phyloP scores from a whole-genome alignment of 2,329 filamentous ascomycete genomes.

The Simplicillium aogashimaense region DNA sequence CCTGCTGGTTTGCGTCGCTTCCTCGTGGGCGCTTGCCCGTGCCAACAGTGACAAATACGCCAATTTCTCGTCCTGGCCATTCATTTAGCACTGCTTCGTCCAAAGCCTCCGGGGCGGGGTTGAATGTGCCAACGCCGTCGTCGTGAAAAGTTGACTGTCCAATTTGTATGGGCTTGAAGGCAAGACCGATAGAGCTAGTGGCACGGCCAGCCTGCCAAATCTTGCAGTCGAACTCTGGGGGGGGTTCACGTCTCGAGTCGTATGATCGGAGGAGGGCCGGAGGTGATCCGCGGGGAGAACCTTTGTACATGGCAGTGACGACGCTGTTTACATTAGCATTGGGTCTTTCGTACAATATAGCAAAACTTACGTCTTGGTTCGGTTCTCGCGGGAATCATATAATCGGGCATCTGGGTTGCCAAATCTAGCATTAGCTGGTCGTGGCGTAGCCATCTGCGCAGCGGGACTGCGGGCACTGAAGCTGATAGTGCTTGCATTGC shows the following conservation, averaged over 20 bases:
- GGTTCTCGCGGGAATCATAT: constrained; percentile 79
- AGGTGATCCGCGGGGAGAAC: constrained; percentile 57
- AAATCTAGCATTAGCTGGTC: constrained; percentile 48
- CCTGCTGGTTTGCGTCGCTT: constrained; percentile 58
- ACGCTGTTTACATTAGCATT: constrained; percentile 43
- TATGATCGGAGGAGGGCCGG: constrained; percentile 82
- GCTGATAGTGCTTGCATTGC: constrained; percentile 75
- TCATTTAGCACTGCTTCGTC: constrained; percentile 90
- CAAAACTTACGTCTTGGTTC: constrained; percentile 76
- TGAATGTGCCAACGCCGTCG: constrained; percentile 84
- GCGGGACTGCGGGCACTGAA: constrained; percentile 59
- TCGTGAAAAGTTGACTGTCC: constrained; percentile 92
- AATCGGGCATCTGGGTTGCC: constrained; percentile 78
- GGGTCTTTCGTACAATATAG: background rate
- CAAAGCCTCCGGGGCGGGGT: constrained; percentile 73
- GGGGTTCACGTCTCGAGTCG: constrained; percentile 83
- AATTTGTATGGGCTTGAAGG: constrained; percentile 92
- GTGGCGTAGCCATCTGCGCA: constrained; percentile 38
- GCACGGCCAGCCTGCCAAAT: constrained; percentile 96
- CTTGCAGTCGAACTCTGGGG: constrained; percentile 85
- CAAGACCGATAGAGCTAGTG: constrained; percentile 82
- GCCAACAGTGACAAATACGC: constrained; percentile 88
- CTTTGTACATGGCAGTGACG: constrained; percentile 84
- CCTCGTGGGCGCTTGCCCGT: constrained; percentile 69
- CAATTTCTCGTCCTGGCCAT: constrained; percentile 88